These are phyloP conservation scores for Ganoderma leucocontextum DNA, from an alignment of 1,284 basidiomycete genomes.

Conservation along the genomic window DNA sequence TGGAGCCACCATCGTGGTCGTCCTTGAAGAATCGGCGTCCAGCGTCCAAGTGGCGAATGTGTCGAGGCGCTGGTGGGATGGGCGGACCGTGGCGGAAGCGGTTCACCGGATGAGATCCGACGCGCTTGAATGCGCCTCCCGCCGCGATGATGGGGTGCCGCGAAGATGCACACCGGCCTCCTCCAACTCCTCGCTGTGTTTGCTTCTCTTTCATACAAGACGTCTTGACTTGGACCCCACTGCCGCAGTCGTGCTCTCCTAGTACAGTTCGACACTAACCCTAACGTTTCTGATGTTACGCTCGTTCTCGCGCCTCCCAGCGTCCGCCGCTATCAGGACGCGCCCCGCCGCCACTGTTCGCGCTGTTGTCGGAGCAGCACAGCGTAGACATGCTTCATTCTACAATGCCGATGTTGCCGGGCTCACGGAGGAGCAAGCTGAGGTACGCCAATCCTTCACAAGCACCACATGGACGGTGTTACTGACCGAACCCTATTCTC, in stretches of 20 bases:
- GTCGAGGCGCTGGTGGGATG: neutral
- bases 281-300: constrained; percentile 6
- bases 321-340: neutral
- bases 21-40: neutral
- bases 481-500: neutral
- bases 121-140: neutral
- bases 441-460: constrained; percentile 57
- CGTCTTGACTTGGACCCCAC: neutral
- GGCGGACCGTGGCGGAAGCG: neutral
- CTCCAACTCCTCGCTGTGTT: neutral
- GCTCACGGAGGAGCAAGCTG: constrained; percentile 84
- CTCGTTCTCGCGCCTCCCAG: constrained; percentile 11
- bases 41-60: neutral
- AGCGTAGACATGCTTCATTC: constrained; percentile 57
- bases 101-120: constrained; percentile 10
- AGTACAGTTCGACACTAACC: no score
- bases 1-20: constrained; percentile 48
- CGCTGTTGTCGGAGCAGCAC: neutral
- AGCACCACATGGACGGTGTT: neutral
- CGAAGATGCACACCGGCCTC: no score
- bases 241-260: neutral
- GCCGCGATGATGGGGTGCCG: neutral
- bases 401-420: constrained; percentile 85
- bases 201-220: neutral
- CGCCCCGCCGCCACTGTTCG: constrained; percentile 6